Evolutionary conservation across 768 basidiomycete species (phyloP).

Genomic region (Rhizopogon sp.): DNA sequence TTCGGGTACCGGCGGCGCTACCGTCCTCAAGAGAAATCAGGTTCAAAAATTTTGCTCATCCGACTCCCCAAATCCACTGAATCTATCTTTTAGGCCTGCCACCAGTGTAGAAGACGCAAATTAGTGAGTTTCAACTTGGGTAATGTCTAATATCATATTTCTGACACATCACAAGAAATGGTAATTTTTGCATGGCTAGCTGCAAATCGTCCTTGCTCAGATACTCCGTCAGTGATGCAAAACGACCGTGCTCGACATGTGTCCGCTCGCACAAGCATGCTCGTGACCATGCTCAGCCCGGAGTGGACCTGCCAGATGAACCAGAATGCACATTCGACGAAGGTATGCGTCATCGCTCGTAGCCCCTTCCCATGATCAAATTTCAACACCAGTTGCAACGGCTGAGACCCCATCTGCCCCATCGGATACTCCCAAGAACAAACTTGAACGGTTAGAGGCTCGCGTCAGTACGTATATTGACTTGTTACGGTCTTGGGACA

Average conservation of each 20-base stretch:
- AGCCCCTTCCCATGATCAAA: background rate
- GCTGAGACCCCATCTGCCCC: constrained; percentile 30
- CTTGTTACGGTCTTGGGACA: background rate
- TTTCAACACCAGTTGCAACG: constrained; percentile 26
- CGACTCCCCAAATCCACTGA: background rate
- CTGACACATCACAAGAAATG: constrained; percentile 49
- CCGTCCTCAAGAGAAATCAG: constrained; percentile 20
- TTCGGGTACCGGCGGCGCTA: constrained; percentile 2
- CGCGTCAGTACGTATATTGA: constrained; percentile 51
- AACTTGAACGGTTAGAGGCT: constrained; percentile 59
- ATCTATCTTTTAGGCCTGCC: constrained; percentile 28
- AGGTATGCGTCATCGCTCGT: constrained; percentile 28
- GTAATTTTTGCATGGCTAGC: constrained; percentile 26
- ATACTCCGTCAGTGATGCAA: constrained; percentile 52
- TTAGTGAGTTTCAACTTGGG: constrained; percentile 39
- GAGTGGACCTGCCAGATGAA: constrained; percentile 43
- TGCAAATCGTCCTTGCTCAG: constrained; percentile 1
- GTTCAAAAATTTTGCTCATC: constrained; percentile 5
- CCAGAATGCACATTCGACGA: constrained; percentile 81
- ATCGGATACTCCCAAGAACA: constrained; percentile 51
- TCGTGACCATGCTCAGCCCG: constrained; percentile 54
- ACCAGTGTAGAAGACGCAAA: constrained; percentile 69
- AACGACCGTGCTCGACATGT: constrained; percentile 74
- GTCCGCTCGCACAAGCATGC: constrained; percentile 71
- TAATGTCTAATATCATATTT: constrained; percentile 1